Conservation (phyloP, 441 rosid species). For the Corymbia citriodora region DNA sequence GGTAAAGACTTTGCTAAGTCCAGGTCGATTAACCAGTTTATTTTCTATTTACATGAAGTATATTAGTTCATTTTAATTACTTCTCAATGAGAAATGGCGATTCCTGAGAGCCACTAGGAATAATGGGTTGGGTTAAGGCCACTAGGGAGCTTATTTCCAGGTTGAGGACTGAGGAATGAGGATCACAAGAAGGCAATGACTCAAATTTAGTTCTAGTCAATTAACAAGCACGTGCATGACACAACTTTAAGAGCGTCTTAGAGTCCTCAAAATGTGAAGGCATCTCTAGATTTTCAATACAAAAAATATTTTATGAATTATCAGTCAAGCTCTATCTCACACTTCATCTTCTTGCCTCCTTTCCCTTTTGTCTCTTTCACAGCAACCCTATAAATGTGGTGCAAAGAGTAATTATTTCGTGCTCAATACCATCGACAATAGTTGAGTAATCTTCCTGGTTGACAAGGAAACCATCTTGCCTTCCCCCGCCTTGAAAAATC, state of each 20-base stretch:
- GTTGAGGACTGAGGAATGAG: too few relatives aligned
- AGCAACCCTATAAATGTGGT: neutral
- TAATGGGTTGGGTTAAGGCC: neutral
- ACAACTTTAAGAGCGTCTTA: too few relatives aligned
- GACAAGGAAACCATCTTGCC: neutral
- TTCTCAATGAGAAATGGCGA: neutral
- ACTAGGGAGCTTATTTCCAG: too few relatives aligned
- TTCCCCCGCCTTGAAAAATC: neutral
- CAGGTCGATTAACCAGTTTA: neutral
- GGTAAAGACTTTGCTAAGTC: neutral
- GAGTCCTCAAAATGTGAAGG: too few relatives aligned
- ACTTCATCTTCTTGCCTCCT: too few relatives aligned
- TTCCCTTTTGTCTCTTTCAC: neutral
- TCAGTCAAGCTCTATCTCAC: too few relatives aligned
- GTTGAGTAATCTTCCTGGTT: neutral
- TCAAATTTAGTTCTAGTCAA: too few relatives aligned
- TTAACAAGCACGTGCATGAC: too few relatives aligned
- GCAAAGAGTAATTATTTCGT: too few relatives aligned
- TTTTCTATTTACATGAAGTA: neutral
- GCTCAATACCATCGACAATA: neutral
- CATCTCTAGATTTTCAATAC: too few relatives aligned
- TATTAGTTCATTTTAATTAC: neutral
- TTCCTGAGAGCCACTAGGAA: neutral
- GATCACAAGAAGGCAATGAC: too few relatives aligned
- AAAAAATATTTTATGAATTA: too few relatives aligned